Percentiles rank a stretch among this genome's conserved stretches.
Conservation (phyloP, 352 stramenopile genomes). For the Phytopythium helicoides region DNA sequence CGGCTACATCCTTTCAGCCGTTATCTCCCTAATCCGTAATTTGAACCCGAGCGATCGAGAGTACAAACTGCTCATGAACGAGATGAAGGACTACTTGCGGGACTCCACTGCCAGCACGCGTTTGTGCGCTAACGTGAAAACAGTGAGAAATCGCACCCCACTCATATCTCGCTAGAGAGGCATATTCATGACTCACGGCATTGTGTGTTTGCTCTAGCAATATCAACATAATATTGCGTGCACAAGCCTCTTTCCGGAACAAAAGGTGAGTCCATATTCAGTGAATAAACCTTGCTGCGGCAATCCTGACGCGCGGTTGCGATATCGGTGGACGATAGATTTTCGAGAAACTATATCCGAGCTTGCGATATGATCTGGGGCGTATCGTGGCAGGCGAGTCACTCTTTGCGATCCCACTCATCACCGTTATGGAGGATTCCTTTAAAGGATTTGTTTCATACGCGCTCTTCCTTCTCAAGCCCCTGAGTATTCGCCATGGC, state of each 20-base stretch:
- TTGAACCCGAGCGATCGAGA: slow-evolving; percentile 74
- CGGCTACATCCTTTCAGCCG: slow-evolving; percentile 77
- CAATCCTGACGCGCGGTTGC: too few species aligned
- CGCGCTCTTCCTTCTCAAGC: slow-evolving; percentile 77
- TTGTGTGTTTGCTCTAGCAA: slow-evolving; percentile 33
- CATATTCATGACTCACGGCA: too few species aligned
- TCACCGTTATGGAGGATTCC: slow-evolving; percentile 85
- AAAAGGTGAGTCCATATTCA: slow-evolving; percentile 73
- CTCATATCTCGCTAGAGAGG: too few species aligned
- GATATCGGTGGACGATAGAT: too few species aligned
- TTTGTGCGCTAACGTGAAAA: slow-evolving; percentile 70
- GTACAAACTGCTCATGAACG: slow-evolving; percentile 70
- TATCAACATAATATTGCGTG: slow-evolving; percentile 70
- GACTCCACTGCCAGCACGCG: slow-evolving; percentile 52
- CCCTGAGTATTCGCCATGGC: slow-evolving; percentile 58
- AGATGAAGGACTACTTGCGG: slow-evolving; percentile 87
- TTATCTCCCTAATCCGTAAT: slow-evolving; percentile 83
- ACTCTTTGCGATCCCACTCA: slow-evolving; percentile 77
- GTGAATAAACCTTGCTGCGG: too few species aligned
- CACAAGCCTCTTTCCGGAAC: slow-evolving; percentile 75
- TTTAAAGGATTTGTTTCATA: slow-evolving; percentile 90
- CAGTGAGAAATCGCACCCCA: slow-evolving; percentile 18
- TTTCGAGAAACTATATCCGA: slow-evolving; percentile 80
- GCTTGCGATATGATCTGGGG: slow-evolving; percentile 76
- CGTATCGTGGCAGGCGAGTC: slow-evolving; percentile 73